These are phyloP conservation scores for Pythium pectinolyticum DNA, from an alignment of 352 stramenopile genomes.

Conservation along the genomic window DNA sequence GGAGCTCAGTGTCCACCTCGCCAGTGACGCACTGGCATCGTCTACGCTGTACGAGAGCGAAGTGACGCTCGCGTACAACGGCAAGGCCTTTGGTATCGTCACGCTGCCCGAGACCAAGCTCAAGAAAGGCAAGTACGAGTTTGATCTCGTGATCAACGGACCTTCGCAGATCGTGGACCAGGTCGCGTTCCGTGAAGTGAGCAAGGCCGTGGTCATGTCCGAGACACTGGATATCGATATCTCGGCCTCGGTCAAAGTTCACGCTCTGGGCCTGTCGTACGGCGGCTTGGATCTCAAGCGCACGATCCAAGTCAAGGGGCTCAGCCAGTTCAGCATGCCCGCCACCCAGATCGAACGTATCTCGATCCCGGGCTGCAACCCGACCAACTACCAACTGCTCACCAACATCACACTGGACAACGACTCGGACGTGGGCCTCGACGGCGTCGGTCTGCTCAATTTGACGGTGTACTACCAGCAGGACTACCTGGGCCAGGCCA, in stretches of 20 bases:
- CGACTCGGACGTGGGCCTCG: constrained; percentile 43
- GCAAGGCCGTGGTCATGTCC: constrained; percentile 39
- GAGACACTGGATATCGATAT: constrained; percentile 42
- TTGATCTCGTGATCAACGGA: constrained; percentile 54
- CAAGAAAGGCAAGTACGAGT: constrained; percentile 52
- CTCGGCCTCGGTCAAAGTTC: constrained; percentile 43
- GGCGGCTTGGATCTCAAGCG: constrained; percentile 47
- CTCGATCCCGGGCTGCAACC: constrained; percentile 40
- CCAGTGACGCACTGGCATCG: constrained; percentile 45
- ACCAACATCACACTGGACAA: constrained; percentile 69
- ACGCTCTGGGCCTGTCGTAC: constrained; percentile 51
- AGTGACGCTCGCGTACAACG: constrained; percentile 46
- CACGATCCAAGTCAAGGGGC: constrained; percentile 39
- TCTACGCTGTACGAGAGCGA: constrained; percentile 51
- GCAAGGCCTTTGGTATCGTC: constrained; percentile 45
- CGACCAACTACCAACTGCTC: constrained; percentile 46
- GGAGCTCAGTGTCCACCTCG: constrained; percentile 55
- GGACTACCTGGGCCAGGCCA: constrained; percentile 60
- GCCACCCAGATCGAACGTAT: constrained; percentile 57
- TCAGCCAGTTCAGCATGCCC: constrained; percentile 60
- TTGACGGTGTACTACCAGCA: constrained; percentile 65
- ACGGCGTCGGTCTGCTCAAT: constrained; percentile 66
- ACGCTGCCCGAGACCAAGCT: constrained; percentile 58
- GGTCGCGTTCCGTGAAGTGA: constrained; percentile 47
- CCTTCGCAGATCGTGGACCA: constrained; percentile 40